Conservation (phyloP, 129 eudicot genomes). For the Artemisia argyi region DNA sequence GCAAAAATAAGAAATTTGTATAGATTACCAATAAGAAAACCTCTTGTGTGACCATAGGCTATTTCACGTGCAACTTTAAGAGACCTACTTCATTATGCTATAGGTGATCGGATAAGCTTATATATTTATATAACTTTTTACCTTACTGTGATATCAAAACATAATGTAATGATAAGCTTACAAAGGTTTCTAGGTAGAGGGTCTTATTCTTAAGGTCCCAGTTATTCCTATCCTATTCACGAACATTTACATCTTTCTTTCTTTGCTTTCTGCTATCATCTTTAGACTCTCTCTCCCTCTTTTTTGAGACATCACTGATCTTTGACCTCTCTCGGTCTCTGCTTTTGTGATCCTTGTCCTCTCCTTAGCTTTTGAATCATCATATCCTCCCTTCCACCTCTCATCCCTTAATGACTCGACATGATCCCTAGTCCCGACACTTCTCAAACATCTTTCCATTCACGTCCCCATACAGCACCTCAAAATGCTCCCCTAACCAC, state of each 20-base stretch:
- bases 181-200: background rate
- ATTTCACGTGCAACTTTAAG: background rate
- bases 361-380: conserved; percentile 52
- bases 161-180: background rate
- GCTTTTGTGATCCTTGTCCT: conserved; percentile 49
- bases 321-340: conserved; percentile 67
- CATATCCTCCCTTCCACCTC: conserved; percentile 55
- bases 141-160: background rate
- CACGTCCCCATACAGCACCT: conserved; percentile 68
- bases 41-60: background rate
- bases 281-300: conserved; percentile 38
- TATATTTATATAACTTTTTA: too few species aligned
- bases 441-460: conserved; percentile 57
- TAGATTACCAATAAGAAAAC: background rate
- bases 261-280: conserved; percentile 51
- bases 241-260: conserved; percentile 66
- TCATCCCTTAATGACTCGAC: conserved; percentile 48
- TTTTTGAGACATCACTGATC: conserved; percentile 44
- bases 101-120: too few species aligned
- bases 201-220: conserved; percentile 34
- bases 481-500: conserved; percentile 66
- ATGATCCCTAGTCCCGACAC: conserved; percentile 43
- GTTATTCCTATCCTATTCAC: conserved; percentile 54
- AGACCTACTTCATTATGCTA: too few species aligned
- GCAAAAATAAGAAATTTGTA: too few species aligned